Percentiles rank a stretch among this genome's conserved stretches.
Conservation (phyloP, 2,329 filamentous ascomycete genomes). For the Paraphoma chrysanthemicola region DNA sequence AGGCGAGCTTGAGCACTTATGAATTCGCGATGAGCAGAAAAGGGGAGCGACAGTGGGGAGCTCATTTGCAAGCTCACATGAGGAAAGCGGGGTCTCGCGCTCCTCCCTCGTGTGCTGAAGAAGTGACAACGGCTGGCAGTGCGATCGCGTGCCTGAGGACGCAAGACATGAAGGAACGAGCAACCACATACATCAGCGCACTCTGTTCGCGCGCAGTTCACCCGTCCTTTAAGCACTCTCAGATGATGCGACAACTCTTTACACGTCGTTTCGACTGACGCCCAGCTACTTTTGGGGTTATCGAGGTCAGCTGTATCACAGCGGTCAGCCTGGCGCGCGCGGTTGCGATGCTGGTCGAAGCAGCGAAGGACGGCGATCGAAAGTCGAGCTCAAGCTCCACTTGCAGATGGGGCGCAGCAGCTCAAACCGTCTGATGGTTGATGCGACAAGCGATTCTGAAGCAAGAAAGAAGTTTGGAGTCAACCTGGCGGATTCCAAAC, state of each 20-base stretch:
- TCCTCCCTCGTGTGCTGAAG: constrained; percentile 12
- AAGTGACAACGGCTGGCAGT: constrained; percentile 12
- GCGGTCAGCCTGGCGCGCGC: constrained; percentile 33
- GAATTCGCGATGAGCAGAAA: constrained; percentile 4
- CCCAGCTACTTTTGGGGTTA: constrained; percentile 11
- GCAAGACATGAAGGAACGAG: constrained; percentile 27
- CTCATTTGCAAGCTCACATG: constrained; percentile 4
- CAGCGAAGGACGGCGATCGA: constrained; percentile 16
- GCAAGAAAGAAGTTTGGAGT: constrained; percentile 24
- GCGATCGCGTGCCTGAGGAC: constrained; percentile 27
- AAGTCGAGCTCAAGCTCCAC: constrained; percentile 24
- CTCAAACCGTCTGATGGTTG: constrained; percentile 16
- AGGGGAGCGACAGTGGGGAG: constrained; percentile 1
- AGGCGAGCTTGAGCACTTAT: constrained; percentile 2
- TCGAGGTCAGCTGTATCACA: constrained; percentile 22
- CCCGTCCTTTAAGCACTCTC: constrained; percentile 12
- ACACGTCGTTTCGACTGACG: constrained; percentile 10
- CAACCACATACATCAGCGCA: constrained; percentile 45
- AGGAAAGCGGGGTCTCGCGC: constrained; percentile 5
- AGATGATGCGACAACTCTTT: constrained; percentile 28
- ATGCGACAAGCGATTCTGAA: constrained; percentile 28
- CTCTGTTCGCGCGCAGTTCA: constrained; percentile 20
- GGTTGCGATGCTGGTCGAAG: constrained; percentile 14
- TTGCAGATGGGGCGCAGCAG: constrained; percentile 30
- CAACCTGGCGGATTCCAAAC: constrained; percentile 16